Percentiles rank a stretch among this genome's conserved stretches.
Evolutionary conservation across 345 rosid species (phyloP).

Genomic region (Triadica sebifera): DNA sequence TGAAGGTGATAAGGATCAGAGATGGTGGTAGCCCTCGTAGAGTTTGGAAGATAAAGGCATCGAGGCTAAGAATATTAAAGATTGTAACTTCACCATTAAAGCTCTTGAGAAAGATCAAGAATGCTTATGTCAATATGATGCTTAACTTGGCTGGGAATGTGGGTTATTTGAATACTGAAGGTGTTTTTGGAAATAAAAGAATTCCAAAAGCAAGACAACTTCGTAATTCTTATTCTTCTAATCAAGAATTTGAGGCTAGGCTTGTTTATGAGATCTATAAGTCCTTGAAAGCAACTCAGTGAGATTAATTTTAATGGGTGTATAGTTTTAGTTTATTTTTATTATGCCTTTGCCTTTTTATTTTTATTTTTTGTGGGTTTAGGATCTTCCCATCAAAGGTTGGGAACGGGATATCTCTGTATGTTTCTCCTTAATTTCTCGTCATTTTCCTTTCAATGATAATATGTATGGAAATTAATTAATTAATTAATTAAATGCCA

Average conservation of each 20-base stretch:
- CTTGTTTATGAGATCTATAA: slow-evolving; percentile 41
- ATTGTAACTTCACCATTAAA: slow-evolving; percentile 24
- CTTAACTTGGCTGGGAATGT: slow-evolving; percentile 25
- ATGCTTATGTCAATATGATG: slow-evolving; percentile 38
- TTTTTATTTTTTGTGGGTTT: background rate
- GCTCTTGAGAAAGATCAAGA: slow-evolving; percentile 32
- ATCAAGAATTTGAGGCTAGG: slow-evolving; percentile 32
- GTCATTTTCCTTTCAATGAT: background rate
- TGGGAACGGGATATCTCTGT: background rate
- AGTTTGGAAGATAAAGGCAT: slow-evolving; percentile 37
- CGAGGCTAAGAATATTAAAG: slow-evolving; percentile 24
- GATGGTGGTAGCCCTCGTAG: slow-evolving; percentile 18
- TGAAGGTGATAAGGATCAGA: slow-evolving; percentile 26
- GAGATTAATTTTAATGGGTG: slow-evolving; percentile 4
- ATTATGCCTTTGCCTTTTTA: background rate
- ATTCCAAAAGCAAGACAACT: slow-evolving; percentile 28
- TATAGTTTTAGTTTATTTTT: background rate
- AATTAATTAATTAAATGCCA: background rate
- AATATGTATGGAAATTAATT: background rate
- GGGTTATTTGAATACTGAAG: slow-evolving; percentile 23
- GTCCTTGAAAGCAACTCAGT: slow-evolving; percentile 22
- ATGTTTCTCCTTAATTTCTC: background rate
- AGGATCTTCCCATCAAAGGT: background rate
- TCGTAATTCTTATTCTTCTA: slow-evolving; percentile 7
- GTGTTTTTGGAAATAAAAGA: slow-evolving; percentile 27